phyloP scores from a whole-genome alignment of 164 flowering plant species.

The Magnolia sinica region DNA sequence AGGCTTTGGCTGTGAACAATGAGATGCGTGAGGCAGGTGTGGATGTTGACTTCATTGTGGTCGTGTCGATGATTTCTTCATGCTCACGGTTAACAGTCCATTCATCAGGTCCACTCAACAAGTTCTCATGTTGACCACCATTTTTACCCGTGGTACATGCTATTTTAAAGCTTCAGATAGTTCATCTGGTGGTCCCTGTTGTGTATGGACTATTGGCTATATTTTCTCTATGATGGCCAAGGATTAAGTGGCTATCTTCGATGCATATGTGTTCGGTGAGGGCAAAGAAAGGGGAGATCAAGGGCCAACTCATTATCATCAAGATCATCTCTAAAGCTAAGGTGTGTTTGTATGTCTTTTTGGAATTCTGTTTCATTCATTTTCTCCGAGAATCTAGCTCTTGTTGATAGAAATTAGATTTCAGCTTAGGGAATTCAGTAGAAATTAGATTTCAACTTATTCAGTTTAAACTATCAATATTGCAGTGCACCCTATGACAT shows the following conservation, averaged over 20 bases:
- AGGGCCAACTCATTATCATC: slow-evolving; percentile 71
- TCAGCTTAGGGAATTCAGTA: not conserved
- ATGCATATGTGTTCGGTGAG: slow-evolving; percentile 74
- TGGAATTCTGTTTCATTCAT: not conserved
- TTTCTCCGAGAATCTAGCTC: not conserved
- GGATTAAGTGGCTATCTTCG: too few relatives aligned
- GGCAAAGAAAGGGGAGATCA: slow-evolving; percentile 78
- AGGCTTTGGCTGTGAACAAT: slow-evolving; percentile 1
- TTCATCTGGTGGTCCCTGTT: too few relatives aligned
- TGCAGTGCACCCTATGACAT: too few relatives aligned
- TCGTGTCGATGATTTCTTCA: slow-evolving; percentile 5
- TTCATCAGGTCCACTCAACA: not conserved
- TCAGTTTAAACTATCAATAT: too few relatives aligned
- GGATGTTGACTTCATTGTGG: not conserved
- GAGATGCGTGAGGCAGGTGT: slow-evolving; percentile 5
- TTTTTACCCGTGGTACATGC: too few relatives aligned
- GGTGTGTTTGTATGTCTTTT: slow-evolving; percentile 40
- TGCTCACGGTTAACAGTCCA: slow-evolving; percentile 8
- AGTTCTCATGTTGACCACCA: too few relatives aligned
- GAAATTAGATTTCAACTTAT: too few relatives aligned
- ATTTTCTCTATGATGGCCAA: too few relatives aligned
- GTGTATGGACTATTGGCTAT: too few relatives aligned
- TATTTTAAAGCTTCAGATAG: too few relatives aligned
- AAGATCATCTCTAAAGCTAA: slow-evolving; percentile 93
- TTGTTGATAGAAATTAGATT: too few relatives aligned